Evolutionary conservation across 2,329 filamentous ascomycete species (phyloP).

Genomic region (Cadophora gregata): DNA sequence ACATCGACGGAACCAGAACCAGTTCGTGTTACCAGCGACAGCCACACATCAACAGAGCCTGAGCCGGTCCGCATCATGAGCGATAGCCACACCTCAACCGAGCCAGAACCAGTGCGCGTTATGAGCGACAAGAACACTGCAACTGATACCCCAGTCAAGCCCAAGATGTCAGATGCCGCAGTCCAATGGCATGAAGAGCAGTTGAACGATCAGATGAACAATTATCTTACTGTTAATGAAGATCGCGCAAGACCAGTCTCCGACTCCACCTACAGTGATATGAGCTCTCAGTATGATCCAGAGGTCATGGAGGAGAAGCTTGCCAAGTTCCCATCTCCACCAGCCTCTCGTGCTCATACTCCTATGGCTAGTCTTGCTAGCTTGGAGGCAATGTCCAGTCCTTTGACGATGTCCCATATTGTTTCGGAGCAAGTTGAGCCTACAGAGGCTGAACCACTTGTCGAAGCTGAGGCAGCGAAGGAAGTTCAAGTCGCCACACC

Average conservation of each 20-base stretch:
- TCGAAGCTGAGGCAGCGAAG: constrained; percentile 12
- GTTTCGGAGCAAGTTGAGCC: constrained; percentile 46
- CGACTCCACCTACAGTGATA: constrained; percentile 56
- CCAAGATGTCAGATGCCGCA: constrained; percentile 40
- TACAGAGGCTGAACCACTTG: constrained; percentile 36
- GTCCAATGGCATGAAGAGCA: constrained; percentile 43
- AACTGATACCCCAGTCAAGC: constrained; percentile 28
- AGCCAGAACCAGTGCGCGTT: constrained; percentile 28
- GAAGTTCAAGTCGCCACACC: constrained; percentile 18
- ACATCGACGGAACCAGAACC: constrained; percentile 31
- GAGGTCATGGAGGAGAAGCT: constrained; percentile 57
- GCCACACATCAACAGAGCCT: constrained; percentile 30
- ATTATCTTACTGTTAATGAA: constrained; percentile 33
- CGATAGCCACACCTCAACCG: constrained; percentile 31
- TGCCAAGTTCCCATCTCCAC: constrained; percentile 60
- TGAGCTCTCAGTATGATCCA: constrained; percentile 56
- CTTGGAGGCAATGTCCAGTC: constrained; percentile 26
- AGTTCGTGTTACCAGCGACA: constrained; percentile 27
- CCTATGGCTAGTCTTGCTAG: constrained; percentile 35
- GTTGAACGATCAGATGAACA: constrained; percentile 27
- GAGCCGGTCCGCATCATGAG: constrained; percentile 27
- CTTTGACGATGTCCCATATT: constrained; percentile 45
- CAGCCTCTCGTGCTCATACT: constrained; percentile 47
- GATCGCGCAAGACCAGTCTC: constrained; percentile 52
- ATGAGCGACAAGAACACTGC: constrained; percentile 31